Percentiles rank a stretch among this genome's conserved stretches.
phyloP scores from a whole-genome alignment of 805 yeast species.

The Ogataea ramenticola region DNA sequence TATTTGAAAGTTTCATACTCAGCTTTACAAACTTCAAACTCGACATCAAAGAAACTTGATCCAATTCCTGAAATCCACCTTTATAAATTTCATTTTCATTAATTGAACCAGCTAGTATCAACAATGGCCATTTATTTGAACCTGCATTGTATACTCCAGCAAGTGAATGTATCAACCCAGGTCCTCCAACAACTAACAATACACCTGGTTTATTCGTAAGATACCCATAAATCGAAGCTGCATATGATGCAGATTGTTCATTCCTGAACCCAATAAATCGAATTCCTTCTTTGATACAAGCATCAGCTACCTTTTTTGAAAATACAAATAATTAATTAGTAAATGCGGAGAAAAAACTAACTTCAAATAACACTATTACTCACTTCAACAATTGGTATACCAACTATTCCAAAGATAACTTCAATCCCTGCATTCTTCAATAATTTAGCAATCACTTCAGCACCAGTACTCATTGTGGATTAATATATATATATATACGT shows the following conservation, averaged over 20 bases:
- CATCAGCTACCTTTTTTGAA: conserved; percentile 51
- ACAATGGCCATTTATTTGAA: conserved; percentile 56
- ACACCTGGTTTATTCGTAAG: conserved; percentile 62
- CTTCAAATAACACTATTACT: conserved; percentile 5
- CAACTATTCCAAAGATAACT: conserved; percentile 63
- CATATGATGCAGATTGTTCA: conserved; percentile 71
- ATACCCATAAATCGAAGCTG: conserved; percentile 67
- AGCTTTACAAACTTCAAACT: conserved; percentile 39
- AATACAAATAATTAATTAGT: not conserved
- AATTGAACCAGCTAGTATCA: conserved; percentile 59
- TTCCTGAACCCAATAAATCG: conserved; percentile 56
- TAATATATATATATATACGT: no score
- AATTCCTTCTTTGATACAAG: conserved; percentile 45
- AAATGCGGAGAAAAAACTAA: not conserved
- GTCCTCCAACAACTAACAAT: conserved; percentile 66
- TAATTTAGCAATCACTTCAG: conserved; percentile 40
- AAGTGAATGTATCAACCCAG: conserved; percentile 61
- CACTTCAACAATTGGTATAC: conserved; percentile 66
- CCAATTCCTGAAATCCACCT: conserved; percentile 70
- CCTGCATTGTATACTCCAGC: conserved; percentile 61
- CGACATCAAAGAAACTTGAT: conserved; percentile 46
- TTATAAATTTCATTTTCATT: conserved; percentile 39
- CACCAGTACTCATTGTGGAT: conserved; percentile 23
- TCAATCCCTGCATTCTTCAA: conserved; percentile 44
- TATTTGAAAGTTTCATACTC: conserved; percentile 25